Conservation (phyloP, 306 rosid species). For the Abrus precatorius region DNA sequence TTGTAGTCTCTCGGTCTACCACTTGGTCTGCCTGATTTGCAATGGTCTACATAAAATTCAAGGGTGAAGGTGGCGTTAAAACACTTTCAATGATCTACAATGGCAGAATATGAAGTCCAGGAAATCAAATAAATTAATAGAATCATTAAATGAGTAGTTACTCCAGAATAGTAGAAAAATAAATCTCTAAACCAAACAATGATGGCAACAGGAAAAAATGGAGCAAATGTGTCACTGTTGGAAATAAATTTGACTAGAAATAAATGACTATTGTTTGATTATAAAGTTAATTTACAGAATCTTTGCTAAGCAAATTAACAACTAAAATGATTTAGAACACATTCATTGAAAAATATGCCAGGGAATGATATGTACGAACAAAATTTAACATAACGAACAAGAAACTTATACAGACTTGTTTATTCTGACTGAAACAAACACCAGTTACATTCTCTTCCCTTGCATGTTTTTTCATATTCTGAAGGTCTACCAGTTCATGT, state of each 20-base stretch:
- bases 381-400: slow-evolving; percentile 29
- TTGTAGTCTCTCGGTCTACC: slow-evolving; percentile 56
- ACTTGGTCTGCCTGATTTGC: slow-evolving; percentile 44
- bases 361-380: slow-evolving; percentile 19
- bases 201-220: slow-evolving; percentile 5
- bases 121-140: slow-evolving; percentile 36
- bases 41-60: slow-evolving; percentile 51
- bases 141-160: slow-evolving; percentile 20
- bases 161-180: slow-evolving; percentile 13
- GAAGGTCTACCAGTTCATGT: slow-evolving; percentile 48
- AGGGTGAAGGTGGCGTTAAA: slow-evolving; percentile 27
- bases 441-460: slow-evolving; percentile 44
- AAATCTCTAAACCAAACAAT: slow-evolving; percentile 19
- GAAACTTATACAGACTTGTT: slow-evolving; percentile 62
- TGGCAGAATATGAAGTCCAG: slow-evolving; percentile 21
- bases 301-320: neutral
- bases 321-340: neutral
- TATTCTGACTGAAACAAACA: slow-evolving; percentile 45
- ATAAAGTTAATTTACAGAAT: neutral
- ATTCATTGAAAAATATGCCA: neutral
- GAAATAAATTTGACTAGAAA: slow-evolving; percentile 10
- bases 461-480: slow-evolving; percentile 53
- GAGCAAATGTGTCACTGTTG: slow-evolving; percentile 4
- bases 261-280: neutral
- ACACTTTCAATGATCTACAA: neutral